Conservation (phyloP, 2,329 filamentous ascomycete species). For the Colletotrichum neosansevieriae region DNA sequence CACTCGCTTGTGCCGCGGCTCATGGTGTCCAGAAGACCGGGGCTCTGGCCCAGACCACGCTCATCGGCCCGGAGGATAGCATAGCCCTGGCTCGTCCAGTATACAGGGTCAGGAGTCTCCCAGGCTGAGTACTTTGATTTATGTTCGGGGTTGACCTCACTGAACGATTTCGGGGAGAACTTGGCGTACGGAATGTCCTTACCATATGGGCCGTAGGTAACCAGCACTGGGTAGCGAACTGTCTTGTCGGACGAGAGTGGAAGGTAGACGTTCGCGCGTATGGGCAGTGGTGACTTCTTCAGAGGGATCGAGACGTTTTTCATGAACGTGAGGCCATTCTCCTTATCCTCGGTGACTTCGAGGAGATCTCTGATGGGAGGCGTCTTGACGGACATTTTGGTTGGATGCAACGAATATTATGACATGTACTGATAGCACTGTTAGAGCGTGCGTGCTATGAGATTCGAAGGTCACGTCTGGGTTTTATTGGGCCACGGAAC, state of each 20-base stretch:
- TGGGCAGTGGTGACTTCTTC: conserved; percentile 46
- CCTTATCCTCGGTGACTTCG: conserved; percentile 26
- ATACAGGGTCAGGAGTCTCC: conserved; percentile 70
- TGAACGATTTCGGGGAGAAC: conserved; percentile 56
- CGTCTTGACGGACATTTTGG: conserved; percentile 30
- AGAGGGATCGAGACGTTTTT: conserved; percentile 51
- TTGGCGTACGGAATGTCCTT: conserved; percentile 76
- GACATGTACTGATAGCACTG: not conserved
- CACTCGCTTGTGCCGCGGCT: conserved; percentile 59
- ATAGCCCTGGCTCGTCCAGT: conserved; percentile 67
- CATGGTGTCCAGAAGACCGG: conserved; percentile 62
- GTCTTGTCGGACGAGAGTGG: conserved; percentile 44
- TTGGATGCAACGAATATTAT: not conserved
- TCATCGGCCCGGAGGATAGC: conserved; percentile 67
- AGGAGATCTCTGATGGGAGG: conserved; percentile 37
- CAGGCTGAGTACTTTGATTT: conserved; percentile 66
- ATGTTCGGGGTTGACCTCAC: conserved; percentile 66
- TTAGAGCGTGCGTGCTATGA: not conserved
- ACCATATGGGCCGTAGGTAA: conserved; percentile 80
- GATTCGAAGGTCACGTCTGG: not conserved
- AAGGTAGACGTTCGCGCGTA: conserved; percentile 55
- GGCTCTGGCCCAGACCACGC: conserved; percentile 60
- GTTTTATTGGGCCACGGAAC: conserved; percentile 17
- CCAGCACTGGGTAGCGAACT: conserved; percentile 66
- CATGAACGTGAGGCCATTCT: conserved; percentile 49